phyloP scores from a whole-genome alignment of 805 yeast species.

The Cyberlindnera mycetangii region DNA sequence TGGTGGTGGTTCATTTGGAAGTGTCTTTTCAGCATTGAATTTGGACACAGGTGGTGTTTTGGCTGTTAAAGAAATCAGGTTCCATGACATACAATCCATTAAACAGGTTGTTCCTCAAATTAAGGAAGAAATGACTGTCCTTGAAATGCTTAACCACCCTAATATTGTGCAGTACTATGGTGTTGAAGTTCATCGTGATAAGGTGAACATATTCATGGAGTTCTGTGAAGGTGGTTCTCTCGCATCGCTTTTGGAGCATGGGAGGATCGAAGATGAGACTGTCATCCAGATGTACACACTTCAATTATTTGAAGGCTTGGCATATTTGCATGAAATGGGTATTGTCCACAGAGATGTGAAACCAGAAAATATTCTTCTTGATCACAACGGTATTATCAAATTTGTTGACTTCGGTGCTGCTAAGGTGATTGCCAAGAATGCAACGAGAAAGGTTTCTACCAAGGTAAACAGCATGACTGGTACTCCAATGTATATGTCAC shows the following conservation, averaged over 20 bases:
- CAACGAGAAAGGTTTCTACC: conserved; percentile 40
- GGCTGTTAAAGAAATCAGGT: conserved; percentile 94
- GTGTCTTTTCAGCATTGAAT: conserved; percentile 88
- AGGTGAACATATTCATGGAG: conserved; percentile 95
- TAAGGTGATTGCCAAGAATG: conserved; percentile 63
- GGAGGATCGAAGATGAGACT: conserved; percentile 92
- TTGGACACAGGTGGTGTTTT: conserved; percentile 92
- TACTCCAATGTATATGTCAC: conserved; percentile 99
- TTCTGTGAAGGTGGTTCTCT: conserved; percentile 95
- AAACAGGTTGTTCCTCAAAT: conserved; percentile 82
- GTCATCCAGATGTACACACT: conserved; percentile 86
- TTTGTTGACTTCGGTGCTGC: conserved; percentile 99
- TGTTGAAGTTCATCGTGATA: conserved; percentile 94
- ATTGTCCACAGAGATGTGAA: conserved; percentile 96
- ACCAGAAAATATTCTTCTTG: conserved; percentile 89
- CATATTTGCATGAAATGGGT: conserved; percentile 90
- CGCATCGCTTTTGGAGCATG: conserved; percentile 81
- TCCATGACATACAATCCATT: conserved; percentile 84
- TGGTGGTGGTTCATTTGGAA: conserved; percentile 96
- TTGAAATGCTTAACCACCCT: conserved; percentile 94
- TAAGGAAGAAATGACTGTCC: conserved; percentile 93
- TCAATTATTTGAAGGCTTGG: conserved; percentile 92
- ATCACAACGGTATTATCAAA: conserved; percentile 89
- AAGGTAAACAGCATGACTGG: conserved; percentile 54
- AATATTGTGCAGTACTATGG: conserved; percentile 96